Conservation (phyloP, 2,329 filamentous ascomycete genomes). For the Bertia moriformis region DNA sequence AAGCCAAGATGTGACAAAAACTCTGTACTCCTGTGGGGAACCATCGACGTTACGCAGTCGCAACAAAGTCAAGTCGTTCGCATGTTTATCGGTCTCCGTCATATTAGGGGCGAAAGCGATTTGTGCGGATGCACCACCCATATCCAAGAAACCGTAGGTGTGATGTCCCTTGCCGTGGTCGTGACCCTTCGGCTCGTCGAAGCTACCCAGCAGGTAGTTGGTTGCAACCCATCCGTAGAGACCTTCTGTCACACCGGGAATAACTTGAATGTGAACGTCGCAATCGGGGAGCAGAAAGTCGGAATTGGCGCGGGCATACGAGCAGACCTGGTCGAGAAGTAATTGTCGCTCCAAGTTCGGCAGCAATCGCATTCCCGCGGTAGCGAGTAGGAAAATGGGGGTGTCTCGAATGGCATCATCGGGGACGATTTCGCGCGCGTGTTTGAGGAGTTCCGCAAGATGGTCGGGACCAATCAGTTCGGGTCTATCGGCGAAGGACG, state of each 20-base stretch:
- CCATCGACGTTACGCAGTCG: conserved; percentile 76
- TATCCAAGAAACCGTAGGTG: conserved; percentile 94
- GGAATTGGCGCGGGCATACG: conserved; percentile 64
- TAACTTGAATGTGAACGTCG: conserved; percentile 77
- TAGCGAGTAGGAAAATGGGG: conserved; percentile 87
- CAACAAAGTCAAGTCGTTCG: conserved; percentile 74
- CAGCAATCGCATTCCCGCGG: conserved; percentile 83
- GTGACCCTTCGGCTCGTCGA: conserved; percentile 63
- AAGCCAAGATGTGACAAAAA: conserved; percentile 94
- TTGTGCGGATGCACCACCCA: conserved; percentile 94
- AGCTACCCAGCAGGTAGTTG: conserved; percentile 86
- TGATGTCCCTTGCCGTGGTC: conserved; percentile 75
- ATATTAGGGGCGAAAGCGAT: conserved; percentile 93
- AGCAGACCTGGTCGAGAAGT: conserved; percentile 66
- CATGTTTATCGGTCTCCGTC: conserved; percentile 80
- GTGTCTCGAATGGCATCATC: conserved; percentile 65
- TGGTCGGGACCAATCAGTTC: conserved; percentile 69
- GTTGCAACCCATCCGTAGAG: conserved; percentile 95
- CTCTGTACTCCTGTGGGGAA: conserved; percentile 61
- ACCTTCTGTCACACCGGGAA: conserved; percentile 87
- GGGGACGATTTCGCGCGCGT: conserved; percentile 69
- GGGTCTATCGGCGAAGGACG: conserved; percentile 69
- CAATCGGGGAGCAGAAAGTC: conserved; percentile 83
- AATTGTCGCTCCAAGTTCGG: conserved; percentile 57
- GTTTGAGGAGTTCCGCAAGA: conserved; percentile 63